Percentiles rank a stretch among this genome's conserved stretches.
Evolutionary conservation across 2,329 filamentous ascomycete genomes (phyloP).

Genomic region (Lecanicillium sp.): DNA sequence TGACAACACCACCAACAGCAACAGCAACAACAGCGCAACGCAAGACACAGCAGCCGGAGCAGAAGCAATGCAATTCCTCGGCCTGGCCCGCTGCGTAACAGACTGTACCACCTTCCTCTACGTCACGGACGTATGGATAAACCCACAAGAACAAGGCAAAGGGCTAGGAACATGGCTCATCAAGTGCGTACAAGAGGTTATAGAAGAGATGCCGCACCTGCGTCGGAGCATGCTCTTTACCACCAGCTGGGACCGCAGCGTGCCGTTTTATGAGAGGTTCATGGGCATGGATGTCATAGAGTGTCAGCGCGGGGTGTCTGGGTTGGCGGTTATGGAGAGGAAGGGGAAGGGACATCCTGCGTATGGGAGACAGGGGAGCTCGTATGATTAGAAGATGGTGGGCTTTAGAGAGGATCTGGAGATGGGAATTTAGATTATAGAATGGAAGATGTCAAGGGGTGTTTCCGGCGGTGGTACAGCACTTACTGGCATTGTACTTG

Average conservation of each 20-base stretch:
- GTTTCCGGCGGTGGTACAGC: no score
- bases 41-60: no score
- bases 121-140: conserved; percentile 53
- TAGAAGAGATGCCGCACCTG: conserved; percentile 44
- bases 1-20: neutral
- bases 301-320: conserved; percentile 2
- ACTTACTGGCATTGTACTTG: no score
- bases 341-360: conserved; percentile 13
- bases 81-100: conserved; percentile 44
- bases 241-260: conserved; percentile 21
- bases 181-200: conserved; percentile 42
- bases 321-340: conserved; percentile 13
- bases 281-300: conserved; percentile 22
- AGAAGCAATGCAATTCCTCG: no score
- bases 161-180: conserved; percentile 57
- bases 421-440: no score
- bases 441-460: no score
- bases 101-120: conserved; percentile 58
- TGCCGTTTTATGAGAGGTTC: conserved; percentile 24
- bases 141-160: conserved; percentile 41
- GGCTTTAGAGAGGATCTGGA: no score
- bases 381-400: neutral
- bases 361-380: neutral
- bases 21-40: no score
- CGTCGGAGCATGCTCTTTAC: conserved; percentile 44